Evolutionary conservation across 441 rosid genomes (phyloP), one percentile per base, ranked within the genome.

Genomic region (Biscutella laevigata): DNA sequence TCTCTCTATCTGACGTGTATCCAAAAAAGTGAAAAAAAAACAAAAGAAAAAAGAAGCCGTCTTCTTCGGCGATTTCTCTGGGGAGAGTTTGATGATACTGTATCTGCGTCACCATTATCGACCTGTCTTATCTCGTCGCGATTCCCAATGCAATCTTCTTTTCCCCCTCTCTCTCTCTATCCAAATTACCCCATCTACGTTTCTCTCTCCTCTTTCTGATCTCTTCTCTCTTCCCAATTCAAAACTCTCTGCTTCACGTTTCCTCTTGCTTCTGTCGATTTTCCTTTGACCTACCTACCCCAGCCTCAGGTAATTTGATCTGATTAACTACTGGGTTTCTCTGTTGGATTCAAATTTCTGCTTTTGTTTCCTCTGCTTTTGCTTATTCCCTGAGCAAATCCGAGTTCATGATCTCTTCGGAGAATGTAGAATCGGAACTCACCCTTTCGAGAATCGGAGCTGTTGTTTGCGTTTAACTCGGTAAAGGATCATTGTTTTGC

Each of bases 91-190:
- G n/a, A n/a, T n/a, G n/a, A n/a, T n/a, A n/a, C n/a, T n/a, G n/a
- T n/a, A n/a, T n/a, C n/a, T n/a, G n/a, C 57, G 71, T 67, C 71
- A 67, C 53, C 62, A 33, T 53, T 34, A 26, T 59, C 44, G 55
- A 46, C 39, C 61, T 60, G 19, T 60, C 67, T 67, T 67, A 67
- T 67, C 71, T 53, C 58, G 38, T 67, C 22, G 36, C 58, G 47
- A 47, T 67, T 67, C 66, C 67, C 71, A 6, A 67, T 40, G 66
- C 57, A 53, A 49, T 42, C 39, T 49, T 21, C 11, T 42, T 8
- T n/a, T n/a, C n/a, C n/a, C n/a, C n/a, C n/a, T n/a, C n/a, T n/a
- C n/a, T n/a, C n/a, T n/a, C 12, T 19, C 20, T 37, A 6, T 28
- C 3, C 3, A 15, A 26, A n/a, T 11, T 12, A n/a, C 19, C 36